Percentiles rank a stretch among this genome's conserved stretches.
These are phyloP conservation scores for Solanum lignicaule DNA, from an alignment of 257 asterid genomes.

Conservation along the genomic window DNA sequence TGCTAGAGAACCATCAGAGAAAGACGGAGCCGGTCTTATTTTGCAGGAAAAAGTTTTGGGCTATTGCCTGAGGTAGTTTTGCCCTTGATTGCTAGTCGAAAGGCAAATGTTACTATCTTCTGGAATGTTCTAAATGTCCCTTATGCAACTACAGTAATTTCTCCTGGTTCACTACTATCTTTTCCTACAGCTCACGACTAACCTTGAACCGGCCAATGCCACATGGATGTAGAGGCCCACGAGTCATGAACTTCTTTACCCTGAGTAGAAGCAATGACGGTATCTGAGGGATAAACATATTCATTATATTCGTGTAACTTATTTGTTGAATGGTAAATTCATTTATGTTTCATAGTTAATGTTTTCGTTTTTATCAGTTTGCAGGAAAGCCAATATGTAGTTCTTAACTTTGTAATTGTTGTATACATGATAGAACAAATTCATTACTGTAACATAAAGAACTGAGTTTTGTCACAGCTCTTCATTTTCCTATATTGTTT, in stretches of 20 bases:
- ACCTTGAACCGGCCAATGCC: not conserved
- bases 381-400: not conserved
- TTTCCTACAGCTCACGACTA: not conserved
- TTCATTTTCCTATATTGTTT: not conserved
- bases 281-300: not conserved
- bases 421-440: not conserved
- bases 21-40: slow-evolving; percentile 53
- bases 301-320: not conserved
- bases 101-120: not conserved
- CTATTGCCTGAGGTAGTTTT: slow-evolving; percentile 31
- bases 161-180: not conserved
- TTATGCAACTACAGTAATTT: not conserved
- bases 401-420: not conserved
- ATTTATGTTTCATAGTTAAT: not conserved
- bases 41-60: slow-evolving; percentile 86
- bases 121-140: not conserved
- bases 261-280: not conserved
- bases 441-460: not conserved
- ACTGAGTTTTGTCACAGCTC: not conserved
- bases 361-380: not conserved
- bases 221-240: not conserved
- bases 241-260: not conserved
- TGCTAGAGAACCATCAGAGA: slow-evolving; percentile 51
- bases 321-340: not conserved
- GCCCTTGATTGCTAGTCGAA: not conserved